Conservation (phyloP, 345 rosid genomes). For the Lumnitzera littorea region DNA sequence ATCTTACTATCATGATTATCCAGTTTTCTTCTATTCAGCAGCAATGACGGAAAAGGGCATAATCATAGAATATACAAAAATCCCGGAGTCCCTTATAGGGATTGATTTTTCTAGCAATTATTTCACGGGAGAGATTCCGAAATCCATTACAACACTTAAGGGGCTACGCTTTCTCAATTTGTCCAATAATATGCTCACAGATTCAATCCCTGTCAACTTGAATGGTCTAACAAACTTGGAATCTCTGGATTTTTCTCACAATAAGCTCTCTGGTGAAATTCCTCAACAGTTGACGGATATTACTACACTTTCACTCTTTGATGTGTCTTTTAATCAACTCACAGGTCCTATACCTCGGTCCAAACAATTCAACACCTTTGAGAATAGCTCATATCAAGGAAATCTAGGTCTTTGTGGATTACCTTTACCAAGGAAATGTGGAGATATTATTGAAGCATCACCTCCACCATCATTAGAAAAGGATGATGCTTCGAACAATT, state of each 20-base stretch:
- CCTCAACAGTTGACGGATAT: background rate
- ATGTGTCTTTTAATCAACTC: background rate
- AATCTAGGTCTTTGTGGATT: slow-evolving; percentile 1
- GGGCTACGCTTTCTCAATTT: background rate
- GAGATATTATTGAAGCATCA: no score
- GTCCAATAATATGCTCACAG: background rate
- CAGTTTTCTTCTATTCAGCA: background rate
- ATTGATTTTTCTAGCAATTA: background rate
- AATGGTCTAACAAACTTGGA: background rate
- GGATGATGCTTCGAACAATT: background rate
- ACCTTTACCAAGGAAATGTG: background rate
- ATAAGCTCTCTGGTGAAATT: background rate
- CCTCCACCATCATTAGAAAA: no score
- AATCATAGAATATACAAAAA: background rate
- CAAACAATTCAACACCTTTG: background rate
- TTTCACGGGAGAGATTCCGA: background rate
- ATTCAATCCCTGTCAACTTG: background rate
- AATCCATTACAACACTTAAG: background rate
- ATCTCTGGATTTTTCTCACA: slow-evolving; percentile 1
- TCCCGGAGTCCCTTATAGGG: background rate
- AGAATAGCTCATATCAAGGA: background rate
- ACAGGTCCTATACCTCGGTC: background rate
- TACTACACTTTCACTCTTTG: background rate
- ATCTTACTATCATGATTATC: no score
- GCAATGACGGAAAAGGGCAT: background rate